A percentile compares a stretch with the other conserved stretches of the same genome.
Conservation (phyloP, 2,329 filamentous ascomycete species). For the Chlorencoelia australis region DNA sequence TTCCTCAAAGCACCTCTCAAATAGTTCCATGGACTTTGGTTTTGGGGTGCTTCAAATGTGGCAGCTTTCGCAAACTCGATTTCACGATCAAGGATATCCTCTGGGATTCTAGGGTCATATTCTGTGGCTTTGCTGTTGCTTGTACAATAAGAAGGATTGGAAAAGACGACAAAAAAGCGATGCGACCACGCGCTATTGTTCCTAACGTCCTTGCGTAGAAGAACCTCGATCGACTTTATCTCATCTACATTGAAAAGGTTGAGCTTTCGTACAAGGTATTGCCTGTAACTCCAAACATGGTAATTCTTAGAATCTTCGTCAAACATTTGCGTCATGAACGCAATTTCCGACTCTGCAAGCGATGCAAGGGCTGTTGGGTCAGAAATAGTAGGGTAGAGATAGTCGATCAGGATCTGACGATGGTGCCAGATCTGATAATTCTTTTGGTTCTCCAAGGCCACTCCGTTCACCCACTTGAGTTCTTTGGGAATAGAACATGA, state of each 20-base stretch:
- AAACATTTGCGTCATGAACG: slow-evolving; percentile 74
- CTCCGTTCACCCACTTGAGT: slow-evolving; percentile 74
- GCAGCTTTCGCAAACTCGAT: slow-evolving; percentile 62
- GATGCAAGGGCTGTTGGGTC: slow-evolving; percentile 43
- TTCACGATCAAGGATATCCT: slow-evolving; percentile 61
- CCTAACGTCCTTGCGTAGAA: slow-evolving; percentile 72
- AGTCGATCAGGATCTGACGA: slow-evolving; percentile 53
- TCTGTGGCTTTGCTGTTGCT: slow-evolving; percentile 39
- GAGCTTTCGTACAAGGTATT: slow-evolving; percentile 55
- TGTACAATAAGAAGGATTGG: slow-evolving; percentile 43
- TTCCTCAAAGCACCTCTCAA: slow-evolving; percentile 65
- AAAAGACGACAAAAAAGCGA: slow-evolving; percentile 86
- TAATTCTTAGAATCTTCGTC: slow-evolving; percentile 90
- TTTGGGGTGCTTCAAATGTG: slow-evolving; percentile 76
- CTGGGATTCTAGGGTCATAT: slow-evolving; percentile 46
- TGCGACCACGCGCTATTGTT: slow-evolving; percentile 99
- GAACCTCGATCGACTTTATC: slow-evolving; percentile 57
- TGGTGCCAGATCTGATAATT: slow-evolving; percentile 98
- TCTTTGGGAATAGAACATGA: slow-evolving; percentile 36
- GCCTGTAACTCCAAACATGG: slow-evolving; percentile 94
- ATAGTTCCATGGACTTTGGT: slow-evolving; percentile 92
- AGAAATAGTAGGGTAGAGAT: slow-evolving; percentile 47
- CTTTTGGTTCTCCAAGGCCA: slow-evolving; percentile 78
- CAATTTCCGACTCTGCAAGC: slow-evolving; percentile 56
- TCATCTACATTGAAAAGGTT: slow-evolving; percentile 56